phyloP scores from a whole-genome alignment of 179 eudicot genomes.

The Beta lomatogona region DNA sequence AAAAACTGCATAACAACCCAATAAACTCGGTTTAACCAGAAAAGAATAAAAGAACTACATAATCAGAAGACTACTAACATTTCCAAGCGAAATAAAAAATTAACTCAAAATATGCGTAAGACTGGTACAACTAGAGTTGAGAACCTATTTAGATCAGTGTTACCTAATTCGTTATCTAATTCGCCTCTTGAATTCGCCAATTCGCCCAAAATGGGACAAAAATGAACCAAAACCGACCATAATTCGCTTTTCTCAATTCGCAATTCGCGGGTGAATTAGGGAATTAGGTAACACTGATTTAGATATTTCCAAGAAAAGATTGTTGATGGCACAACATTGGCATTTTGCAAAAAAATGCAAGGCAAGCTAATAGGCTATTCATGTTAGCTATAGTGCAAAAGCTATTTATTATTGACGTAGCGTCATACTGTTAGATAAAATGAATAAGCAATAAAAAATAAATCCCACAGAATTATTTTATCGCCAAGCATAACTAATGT shows the following conservation, averaged over 20 bases:
- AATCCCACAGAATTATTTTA: neutral
- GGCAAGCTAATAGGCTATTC: neutral
- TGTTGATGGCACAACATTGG: neutral
- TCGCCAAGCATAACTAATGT: neutral
- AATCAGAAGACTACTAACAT: neutral
- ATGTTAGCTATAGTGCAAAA: neutral
- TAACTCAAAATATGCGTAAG: neutral
- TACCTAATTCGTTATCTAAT: too few relatives aligned
- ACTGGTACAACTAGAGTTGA: neutral
- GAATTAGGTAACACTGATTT: too few relatives aligned
- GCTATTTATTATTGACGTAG: neutral
- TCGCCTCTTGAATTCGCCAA: too few relatives aligned
- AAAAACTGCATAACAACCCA: conserved; percentile 67
- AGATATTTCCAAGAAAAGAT: neutral
- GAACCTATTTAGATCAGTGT: neutral
- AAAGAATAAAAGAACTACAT: neutral
- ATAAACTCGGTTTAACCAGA: conserved; percentile 10
- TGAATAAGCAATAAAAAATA: neutral
- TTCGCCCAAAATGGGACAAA: too few relatives aligned
- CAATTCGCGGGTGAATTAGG: too few relatives aligned
- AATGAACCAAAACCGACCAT: too few relatives aligned
- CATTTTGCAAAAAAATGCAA: neutral
- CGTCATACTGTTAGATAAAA: neutral
- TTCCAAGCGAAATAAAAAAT: neutral
- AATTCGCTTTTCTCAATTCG: too few relatives aligned